These are phyloP conservation scores for Magnolia kwangsiensis DNA, from an alignment of 164 flowering plant species.

Conservation along the genomic window DNA sequence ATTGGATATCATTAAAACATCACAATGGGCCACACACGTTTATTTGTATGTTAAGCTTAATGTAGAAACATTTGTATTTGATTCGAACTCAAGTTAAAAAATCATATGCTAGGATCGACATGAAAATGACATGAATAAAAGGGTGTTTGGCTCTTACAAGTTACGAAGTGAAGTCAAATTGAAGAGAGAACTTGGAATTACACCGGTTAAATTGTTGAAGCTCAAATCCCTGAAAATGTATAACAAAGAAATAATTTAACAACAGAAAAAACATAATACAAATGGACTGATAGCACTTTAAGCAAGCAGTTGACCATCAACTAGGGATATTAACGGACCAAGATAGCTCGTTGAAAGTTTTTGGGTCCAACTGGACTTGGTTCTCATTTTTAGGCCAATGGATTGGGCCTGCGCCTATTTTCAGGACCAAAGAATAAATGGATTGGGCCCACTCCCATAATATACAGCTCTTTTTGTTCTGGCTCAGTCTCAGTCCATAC, in stretches of 20 bases:
- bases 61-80: no score
- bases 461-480: slow-evolving; percentile 7
- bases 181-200: slow-evolving; percentile 10
- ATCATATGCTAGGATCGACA: no score
- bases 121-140: neutral
- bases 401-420: neutral
- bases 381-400: neutral
- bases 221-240: slow-evolving; percentile 6
- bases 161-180: slow-evolving; percentile 9
- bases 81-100: no score
- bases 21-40: no score
- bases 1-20: no score
- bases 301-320: no score
- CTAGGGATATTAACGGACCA: no score
- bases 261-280: neutral
- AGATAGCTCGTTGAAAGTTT: no score
- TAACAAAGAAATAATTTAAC: no score
- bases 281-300: neutral
- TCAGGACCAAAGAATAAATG: slow-evolving; percentile 7
- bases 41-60: no score
- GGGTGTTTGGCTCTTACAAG: slow-evolving; percentile 8
- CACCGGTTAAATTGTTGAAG: slow-evolving; percentile 5
- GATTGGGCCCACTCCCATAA: slow-evolving; percentile 1
- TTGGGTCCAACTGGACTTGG: neutral
- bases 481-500: slow-evolving; percentile 12